Base-by-base conservation (phyloP, 306 rosid species). In the apple (Malus domestica) region DNA sequence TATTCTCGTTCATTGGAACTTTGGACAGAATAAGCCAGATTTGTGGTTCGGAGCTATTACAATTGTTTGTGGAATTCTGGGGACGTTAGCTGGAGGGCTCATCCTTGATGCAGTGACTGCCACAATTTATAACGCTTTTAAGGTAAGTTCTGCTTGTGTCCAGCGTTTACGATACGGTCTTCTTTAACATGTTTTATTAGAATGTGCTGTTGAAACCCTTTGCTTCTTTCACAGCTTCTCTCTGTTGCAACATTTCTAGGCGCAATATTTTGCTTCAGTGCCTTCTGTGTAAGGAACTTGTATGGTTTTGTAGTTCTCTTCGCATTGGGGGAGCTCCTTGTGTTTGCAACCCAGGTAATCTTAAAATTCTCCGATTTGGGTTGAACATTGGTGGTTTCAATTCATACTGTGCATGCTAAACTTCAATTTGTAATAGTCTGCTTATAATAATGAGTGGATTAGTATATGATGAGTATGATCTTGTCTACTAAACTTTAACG, bases 1-100 rank as follows among this genome's bases (percentile, higher is more conserved):
- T 70, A 65, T 30, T 81, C 44, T 44, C 38, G 15, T 51, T 38
- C 27, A 18, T 16, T 74, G 71, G 74, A 80, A 73, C 78, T 82
- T 71, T 76, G 75, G 68, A 71, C 91, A 94, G 98, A 83, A 35
- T 59, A 84, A 90, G 82, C 93, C 98, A 68, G 98, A 95, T 83
- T 67, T 90, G 86, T 74, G 90, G 68, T 95, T 92, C 72, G 97
- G 98, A 83, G 96, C 91, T 64, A 76, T 95, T 64, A 95, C 98
- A 45, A 78, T 95, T 38, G 67, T 92, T 58, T 92, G 96, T 78
- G 98, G 98, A 78, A 80, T 95, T 80, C 44, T 92, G 58, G 98
- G 98, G 73, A 89, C 98, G 12, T 69, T 95, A 74, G 74, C 88
- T 63, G 98, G 98, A 86, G 98, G 98, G 75, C 73, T 86, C 73